Evolutionary conservation across 805 yeast genomes (phyloP), one percentile per base, ranked within the genome.

Genomic region (Saccharomycopsis sp.): DNA sequence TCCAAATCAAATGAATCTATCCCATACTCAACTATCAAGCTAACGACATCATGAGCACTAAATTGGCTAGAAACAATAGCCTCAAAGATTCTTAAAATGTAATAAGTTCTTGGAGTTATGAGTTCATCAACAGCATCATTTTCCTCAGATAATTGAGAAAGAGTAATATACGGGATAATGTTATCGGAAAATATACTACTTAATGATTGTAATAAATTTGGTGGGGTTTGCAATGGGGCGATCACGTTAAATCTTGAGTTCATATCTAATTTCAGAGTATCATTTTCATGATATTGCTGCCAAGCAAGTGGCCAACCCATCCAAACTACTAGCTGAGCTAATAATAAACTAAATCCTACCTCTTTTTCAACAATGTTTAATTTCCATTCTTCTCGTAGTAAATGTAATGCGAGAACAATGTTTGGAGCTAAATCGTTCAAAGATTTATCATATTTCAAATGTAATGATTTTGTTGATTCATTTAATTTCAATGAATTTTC

Each of bases 221-320:
- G 87, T 1, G 88, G 88, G 1, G 64, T 58, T 3, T 69, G 65
- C 3, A 81, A 51, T 11, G 53, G 77, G 66, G 53, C 74, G 71
- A 64, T 54, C 48, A 53, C 57, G 4, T 61, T 57, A n/a, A 27
- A 51, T 16, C 41, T 8, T 1, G n/a, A 44, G 20, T 24, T 40
- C 45, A 17, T 33, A 19, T 34, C 7, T 17, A 24, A 9, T 32
- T 6, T 14, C 60, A 1, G 59, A 54, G 14, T 43, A 4, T 66
- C 65, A 2, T 62, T 53, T 52, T 60, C 63, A 57, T 88, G 86
- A 53, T 77, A 79, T 1, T 60, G 54, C 19, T 63, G 57, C 96
- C 95, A 85, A 0, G 54, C 47, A 1, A 68, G 76, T 8, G 80
- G 74, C 95, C 95, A 85, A 4, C 84, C 79, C 76, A 81, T 74